Base-by-base conservation (phyloP, 805 yeast species). In the Teunomyces tritomae region DNA sequence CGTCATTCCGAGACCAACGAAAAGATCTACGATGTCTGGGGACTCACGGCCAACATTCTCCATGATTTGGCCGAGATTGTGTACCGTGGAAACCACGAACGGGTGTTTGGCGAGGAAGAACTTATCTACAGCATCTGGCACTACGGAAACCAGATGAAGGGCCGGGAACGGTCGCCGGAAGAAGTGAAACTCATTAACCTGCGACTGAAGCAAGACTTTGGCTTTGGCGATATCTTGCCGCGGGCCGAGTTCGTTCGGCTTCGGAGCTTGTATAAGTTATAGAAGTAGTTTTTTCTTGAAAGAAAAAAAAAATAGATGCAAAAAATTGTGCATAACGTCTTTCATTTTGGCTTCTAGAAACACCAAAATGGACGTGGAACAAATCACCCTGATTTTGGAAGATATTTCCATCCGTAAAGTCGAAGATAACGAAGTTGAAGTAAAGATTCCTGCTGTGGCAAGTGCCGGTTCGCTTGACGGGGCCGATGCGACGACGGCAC, bases 41-140 rank as follows among this genome's bases (percentile, higher is more conserved):
- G 95, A 0, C 66, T 87, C 32, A 87, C 94, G 0, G 92, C 91
- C 2, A 85, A 85, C 58, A 86, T 87, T 8, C 60, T 87, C n/a
- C 87, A 80, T 56, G 92, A 87, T 59, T 58, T 87, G 27, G 84
- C 89, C 1, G 75, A 74, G 48, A 71, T 85, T 8, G 68, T 78
- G 3, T 78, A 80, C 57, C 41, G 39, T 8, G 49, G 42, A 4
- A 2, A 32, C 20, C 47, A 51, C 6, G 42, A 55, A 4, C 39
- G 55, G 10, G 62, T 70, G 26, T 60, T 79, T 39, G 89, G 87
- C 2, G 85, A 85, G 53, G 91, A 85, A 59, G 86, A 82, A 49
- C 63, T 85, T 49, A 82, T 85, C 28, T 73, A 79, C 65, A 77
- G 80, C 14, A 57, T 85, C 17, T 72, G 79, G 60, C 70, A 79